These are phyloP conservation scores for Hanseniaspora meyeri DNA, from an alignment of 805 yeast species.

Conservation along the genomic window DNA sequence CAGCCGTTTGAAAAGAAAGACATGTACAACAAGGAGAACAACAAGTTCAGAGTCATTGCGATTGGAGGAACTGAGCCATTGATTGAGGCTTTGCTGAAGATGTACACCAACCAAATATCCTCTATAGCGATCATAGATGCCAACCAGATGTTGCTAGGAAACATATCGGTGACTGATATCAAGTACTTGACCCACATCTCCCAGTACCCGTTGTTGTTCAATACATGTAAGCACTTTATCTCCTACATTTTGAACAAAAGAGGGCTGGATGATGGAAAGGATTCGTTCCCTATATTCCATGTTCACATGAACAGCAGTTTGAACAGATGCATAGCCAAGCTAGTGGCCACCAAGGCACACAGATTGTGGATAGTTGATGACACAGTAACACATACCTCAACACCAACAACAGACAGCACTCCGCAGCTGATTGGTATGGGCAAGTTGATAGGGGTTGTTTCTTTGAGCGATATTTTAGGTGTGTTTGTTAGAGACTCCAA, in stretches of 20 bases:
- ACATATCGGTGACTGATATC: constrained; percentile 89
- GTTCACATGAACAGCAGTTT: constrained; percentile 68
- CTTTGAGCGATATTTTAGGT: constrained; percentile 80
- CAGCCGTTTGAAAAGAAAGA: constrained; percentile 26
- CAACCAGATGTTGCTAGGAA: constrained; percentile 65
- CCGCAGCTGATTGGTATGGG: constrained; percentile 37
- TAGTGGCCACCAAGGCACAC: constrained; percentile 91
- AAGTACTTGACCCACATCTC: constrained; percentile 77
- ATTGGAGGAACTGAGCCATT: constrained; percentile 78
- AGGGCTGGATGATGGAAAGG: constrained; percentile 89
- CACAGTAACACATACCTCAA: constrained; percentile 14
- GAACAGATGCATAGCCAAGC: constrained; percentile 81
- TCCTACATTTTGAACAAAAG: constrained; percentile 74
- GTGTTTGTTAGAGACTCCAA: constrained; percentile 50
- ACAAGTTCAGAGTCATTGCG: constrained; percentile 49
- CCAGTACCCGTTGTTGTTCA: constrained; percentile 68
- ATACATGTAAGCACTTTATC: constrained; percentile 76
- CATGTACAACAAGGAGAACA: background rate
- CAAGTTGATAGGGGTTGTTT: constrained; percentile 77
- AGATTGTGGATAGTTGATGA: constrained; percentile 75
- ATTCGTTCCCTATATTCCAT: constrained; percentile 92
- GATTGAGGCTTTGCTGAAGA: constrained; percentile 72
- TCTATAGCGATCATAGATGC: constrained; percentile 88
- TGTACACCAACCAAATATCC: constrained; percentile 74
- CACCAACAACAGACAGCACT: constrained; percentile 5